Conservation (phyloP, 1,139 yeast genomes). For the Meyerozyma guilliermondii region DNA sequence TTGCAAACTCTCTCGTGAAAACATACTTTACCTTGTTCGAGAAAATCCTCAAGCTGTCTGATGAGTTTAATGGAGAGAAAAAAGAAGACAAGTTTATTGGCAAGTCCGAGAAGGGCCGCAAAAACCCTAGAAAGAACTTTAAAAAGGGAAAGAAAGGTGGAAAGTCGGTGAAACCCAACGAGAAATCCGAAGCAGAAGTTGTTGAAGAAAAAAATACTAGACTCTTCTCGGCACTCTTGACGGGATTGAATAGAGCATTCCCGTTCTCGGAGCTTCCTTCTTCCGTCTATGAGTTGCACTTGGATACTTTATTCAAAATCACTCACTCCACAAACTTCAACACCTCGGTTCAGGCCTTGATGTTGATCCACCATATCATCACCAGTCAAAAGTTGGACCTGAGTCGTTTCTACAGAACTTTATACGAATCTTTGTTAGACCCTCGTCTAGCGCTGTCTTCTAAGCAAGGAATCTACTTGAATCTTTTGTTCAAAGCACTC, state of each 20-base stretch:
- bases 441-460: conserved; percentile 79
- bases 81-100: conserved; percentile 36
- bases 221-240: conserved; percentile 82
- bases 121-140: conserved; percentile 47
- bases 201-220: conserved; percentile 82
- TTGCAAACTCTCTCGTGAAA: conserved; percentile 78
- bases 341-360: conserved; percentile 89
- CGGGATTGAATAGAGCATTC: conserved; percentile 95
- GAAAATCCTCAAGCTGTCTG: conserved; percentile 68
- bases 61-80: conserved; percentile 35
- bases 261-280: conserved; percentile 82
- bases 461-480: conserved; percentile 84
- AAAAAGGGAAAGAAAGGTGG: conserved; percentile 74
- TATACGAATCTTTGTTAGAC: conserved; percentile 87
- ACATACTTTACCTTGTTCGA: conserved; percentile 87
- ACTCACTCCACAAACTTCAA: conserved; percentile 94
- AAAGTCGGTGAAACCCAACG: conserved; percentile 58
- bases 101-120: conserved; percentile 44
- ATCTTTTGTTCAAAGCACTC: conserved; percentile 77
- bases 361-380: conserved; percentile 74
- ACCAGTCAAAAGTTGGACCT: conserved; percentile 50
- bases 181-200: conserved; percentile 64
- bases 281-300: conserved; percentile 68
- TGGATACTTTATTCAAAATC: conserved; percentile 79
- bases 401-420: conserved; percentile 81